Evolutionary conservation across 2,329 filamentous ascomycete genomes (phyloP).

Genomic region (Blumeriella jaapii): DNA sequence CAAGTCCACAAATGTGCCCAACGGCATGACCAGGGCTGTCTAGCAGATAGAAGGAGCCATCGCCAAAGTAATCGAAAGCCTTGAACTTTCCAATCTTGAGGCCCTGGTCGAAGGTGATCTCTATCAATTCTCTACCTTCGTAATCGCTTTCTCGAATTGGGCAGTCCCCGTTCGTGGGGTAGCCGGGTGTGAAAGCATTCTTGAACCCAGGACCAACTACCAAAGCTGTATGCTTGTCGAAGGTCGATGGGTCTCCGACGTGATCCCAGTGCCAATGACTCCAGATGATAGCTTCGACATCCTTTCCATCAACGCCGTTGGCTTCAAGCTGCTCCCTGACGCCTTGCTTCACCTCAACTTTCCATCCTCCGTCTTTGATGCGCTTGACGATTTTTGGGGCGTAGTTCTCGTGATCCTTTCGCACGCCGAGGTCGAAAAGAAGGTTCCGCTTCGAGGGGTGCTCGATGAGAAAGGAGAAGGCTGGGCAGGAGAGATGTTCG

Average conservation of each 20-base stretch:
- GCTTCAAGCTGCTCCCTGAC: not conserved
- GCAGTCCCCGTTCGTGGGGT: constrained; percentile 30
- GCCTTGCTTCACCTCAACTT: constrained; percentile 2
- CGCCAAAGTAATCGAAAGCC: constrained; percentile 41
- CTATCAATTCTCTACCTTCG: constrained; percentile 20
- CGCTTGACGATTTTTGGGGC: constrained; percentile 24
- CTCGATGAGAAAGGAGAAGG: constrained; percentile 37
- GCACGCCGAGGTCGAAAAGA: constrained; percentile 29
- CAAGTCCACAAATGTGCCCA: constrained; percentile 32
- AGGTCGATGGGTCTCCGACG: constrained; percentile 37
- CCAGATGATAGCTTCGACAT: constrained; percentile 30
- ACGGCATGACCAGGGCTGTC: constrained; percentile 32
- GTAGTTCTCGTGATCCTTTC: constrained; percentile 34
- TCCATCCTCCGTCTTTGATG: constrained; percentile 26
- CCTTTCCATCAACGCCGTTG: constrained; percentile 22
- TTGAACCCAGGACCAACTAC: constrained; percentile 43
- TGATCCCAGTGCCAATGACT: constrained; percentile 41
- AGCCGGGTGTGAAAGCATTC: constrained; percentile 34
- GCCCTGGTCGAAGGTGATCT: constrained; percentile 9
- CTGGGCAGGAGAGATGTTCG: constrained; percentile 29
- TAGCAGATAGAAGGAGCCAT: constrained; percentile 42
- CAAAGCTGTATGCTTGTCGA: constrained; percentile 35
- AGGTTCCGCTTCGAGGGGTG: constrained; percentile 28
- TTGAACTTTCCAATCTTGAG: constrained; percentile 33
- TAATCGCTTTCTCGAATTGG: constrained; percentile 29